A percentile compares a stretch with the other conserved stretches of the same genome.
Conservation (phyloP, 352 stramenopile species). For the Globisporangium mamillatum region DNA sequence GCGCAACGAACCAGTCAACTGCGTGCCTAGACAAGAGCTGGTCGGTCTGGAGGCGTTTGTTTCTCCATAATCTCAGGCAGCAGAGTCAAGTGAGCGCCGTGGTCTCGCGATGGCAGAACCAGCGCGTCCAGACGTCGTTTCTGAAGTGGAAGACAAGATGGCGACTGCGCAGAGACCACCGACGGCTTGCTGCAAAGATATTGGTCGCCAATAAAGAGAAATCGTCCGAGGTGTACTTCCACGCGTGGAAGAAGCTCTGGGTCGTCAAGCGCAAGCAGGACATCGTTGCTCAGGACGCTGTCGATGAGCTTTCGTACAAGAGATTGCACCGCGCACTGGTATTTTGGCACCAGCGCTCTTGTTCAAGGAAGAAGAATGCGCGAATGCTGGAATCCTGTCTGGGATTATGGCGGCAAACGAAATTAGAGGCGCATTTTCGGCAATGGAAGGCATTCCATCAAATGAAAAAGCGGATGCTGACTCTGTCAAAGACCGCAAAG, state of each 20-base stretch:
- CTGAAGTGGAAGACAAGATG: constrained; percentile 34
- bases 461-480: neutral
- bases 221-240: constrained; percentile 22
- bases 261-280: neutral
- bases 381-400: neutral
- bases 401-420: constrained; percentile 20
- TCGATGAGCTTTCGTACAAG: neutral
- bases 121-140: constrained; percentile 26
- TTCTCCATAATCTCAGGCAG: constrained; percentile 18
- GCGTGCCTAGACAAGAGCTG: constrained; percentile 14
- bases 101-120: constrained; percentile 26
- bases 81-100: constrained; percentile 16
- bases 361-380: neutral
- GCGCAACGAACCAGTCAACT: neutral
- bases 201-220: constrained; percentile 18
- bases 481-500: neutral
- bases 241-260: constrained; percentile 23
- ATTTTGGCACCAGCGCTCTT: constrained; percentile 6
- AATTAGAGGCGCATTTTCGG: constrained; percentile 20
- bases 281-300: neutral
- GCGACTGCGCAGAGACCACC: constrained; percentile 29
- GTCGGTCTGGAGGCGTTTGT: constrained; percentile 18
- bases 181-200: constrained; percentile 18
- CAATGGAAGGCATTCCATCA: constrained; percentile 4
- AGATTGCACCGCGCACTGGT: constrained; percentile 9